Evolutionary conservation across 441 rosid species (phyloP), one percentile per base, ranked within the genome.

Genomic region (Arabidopsis lyrata): DNA sequence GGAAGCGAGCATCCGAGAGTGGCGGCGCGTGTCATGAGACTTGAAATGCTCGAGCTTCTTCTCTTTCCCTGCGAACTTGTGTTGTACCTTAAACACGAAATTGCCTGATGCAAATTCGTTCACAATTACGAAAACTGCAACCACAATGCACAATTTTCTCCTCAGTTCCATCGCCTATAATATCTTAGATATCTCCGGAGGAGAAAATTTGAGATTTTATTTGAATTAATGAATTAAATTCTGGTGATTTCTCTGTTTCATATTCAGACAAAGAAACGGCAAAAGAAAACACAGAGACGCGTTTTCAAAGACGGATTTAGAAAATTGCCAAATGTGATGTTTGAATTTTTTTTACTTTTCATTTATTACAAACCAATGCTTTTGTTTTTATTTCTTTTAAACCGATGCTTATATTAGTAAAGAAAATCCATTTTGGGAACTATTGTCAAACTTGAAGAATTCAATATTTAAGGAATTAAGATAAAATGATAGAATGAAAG

Each of bases 21-120:
- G 97, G 8, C 95, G 99, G 68, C 27, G 84, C 44, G 63, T 73
- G 73, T 94, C 98, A 73, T 94, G 98, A 16, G 86, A 80, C 69
- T 77, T 88, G 58, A 87, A 80, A 36, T 79, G 78, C 34, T 78
- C 8, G 15, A 61, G 50, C 14, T 24, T 61, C 14, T 24, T 84
- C 55, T 63, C 82, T 13, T 54, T 72, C 0, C 90, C 91, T 32
- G 79, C 81, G 60, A 88, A 90, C 72, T 86, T 91, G 75, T 82
- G 83, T 50, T 80, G 81, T 7, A 91, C 97, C 22, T 86, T 44
- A 31, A 91, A 83, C 31, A 88, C 88, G 55, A 80, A 6, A 63
- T 82, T 85, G 5, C 77, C 89, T 3, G 55, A 63, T 3, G 80
- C 69, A 8, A 78, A 60, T 47, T 58, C 72, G 60, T 16, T 45